phyloP scores from a whole-genome alignment of 139 green algal species.

The Coelastrella sp. region DNA sequence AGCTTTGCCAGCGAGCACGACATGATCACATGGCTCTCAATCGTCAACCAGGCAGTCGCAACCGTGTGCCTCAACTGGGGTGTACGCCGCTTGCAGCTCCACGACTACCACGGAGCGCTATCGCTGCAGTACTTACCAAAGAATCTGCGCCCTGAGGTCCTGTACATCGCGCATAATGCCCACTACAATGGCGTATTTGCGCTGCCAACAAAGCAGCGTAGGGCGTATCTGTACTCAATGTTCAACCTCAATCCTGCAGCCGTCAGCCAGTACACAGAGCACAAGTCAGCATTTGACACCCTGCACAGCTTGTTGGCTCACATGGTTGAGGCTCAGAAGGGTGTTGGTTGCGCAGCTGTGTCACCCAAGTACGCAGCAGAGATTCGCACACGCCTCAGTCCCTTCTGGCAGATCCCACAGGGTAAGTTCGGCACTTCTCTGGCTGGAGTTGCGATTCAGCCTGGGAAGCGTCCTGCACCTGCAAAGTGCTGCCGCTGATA shows the following conservation, averaged over 20 bases:
- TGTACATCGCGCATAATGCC: slow-evolving; percentile 60
- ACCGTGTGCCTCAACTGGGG: slow-evolving; percentile 39
- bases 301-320: slow-evolving; percentile 52
- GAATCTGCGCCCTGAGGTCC: neutral
- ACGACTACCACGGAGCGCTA: slow-evolving; percentile 63
- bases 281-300: slow-evolving; percentile 58
- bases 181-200: slow-evolving; percentile 61
- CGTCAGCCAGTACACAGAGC: slow-evolving; percentile 54
- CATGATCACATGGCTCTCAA: slow-evolving; percentile 58
- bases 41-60: slow-evolving; percentile 55
- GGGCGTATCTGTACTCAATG: slow-evolving; percentile 53
- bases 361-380: slow-evolving; percentile 57
- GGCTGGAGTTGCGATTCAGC: no score
- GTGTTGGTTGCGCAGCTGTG: slow-evolving; percentile 58
- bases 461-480: no score
- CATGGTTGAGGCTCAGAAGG: slow-evolving; percentile 47
- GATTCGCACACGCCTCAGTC: slow-evolving; percentile 47
- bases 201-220: slow-evolving; percentile 46
- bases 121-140: slow-evolving; percentile 55
- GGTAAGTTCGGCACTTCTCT: no score
- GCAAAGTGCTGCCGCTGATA: no score
- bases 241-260: slow-evolving; percentile 46
- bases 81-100: slow-evolving; percentile 53
- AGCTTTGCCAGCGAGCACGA: slow-evolving; percentile 55
- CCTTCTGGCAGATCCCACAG: slow-evolving; percentile 54